Conservation (phyloP, 2,329 filamentous ascomycete genomes). For the Fusarium nematophilum region DNA sequence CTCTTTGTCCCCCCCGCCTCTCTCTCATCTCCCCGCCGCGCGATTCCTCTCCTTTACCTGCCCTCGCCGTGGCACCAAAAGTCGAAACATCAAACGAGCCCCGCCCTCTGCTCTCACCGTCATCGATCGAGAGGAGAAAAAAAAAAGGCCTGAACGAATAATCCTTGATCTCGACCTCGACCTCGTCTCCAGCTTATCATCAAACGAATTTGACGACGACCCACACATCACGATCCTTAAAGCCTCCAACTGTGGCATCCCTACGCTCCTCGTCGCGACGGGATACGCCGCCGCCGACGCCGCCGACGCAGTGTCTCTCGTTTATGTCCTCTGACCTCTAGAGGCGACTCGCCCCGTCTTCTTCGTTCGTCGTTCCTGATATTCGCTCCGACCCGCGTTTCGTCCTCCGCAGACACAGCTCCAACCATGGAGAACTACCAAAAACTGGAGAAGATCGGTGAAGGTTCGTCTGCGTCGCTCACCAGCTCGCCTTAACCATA, state of each 20-base stretch:
- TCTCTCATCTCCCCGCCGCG: too few relatives aligned
- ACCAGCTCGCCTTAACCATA: not conserved
- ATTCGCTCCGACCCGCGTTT: constrained; percentile 9
- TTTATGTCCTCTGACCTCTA: constrained; percentile 17
- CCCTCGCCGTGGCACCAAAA: constrained; percentile 21
- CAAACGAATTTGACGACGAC: not conserved
- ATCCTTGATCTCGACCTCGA: constrained; percentile 1
- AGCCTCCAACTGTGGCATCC: constrained; percentile 11
- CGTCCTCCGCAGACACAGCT: constrained; percentile 17
- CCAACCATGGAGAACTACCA: constrained; percentile 90
- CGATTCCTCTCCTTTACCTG: constrained; percentile 10
- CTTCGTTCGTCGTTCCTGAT: constrained; percentile 13
- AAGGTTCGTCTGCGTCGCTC: constrained; percentile 76
- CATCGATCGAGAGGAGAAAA: too few relatives aligned
- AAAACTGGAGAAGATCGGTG: constrained; percentile 95
- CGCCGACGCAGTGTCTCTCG: constrained; percentile 36
- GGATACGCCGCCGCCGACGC: constrained; percentile 23
- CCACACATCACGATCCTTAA: constrained; percentile 18
- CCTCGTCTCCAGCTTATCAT: too few relatives aligned
- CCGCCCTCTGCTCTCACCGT: too few relatives aligned
- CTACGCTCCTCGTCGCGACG: constrained; percentile 4
- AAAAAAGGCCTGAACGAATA: constrained; percentile 22
- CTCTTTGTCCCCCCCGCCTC: too few relatives aligned
- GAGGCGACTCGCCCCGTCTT: constrained; percentile 18
- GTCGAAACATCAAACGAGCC: not conserved